Evolutionary conservation across 805 yeast species (phyloP), one percentile per base, ranked within the genome.

Genomic region (Saturnispora saitoi): DNA sequence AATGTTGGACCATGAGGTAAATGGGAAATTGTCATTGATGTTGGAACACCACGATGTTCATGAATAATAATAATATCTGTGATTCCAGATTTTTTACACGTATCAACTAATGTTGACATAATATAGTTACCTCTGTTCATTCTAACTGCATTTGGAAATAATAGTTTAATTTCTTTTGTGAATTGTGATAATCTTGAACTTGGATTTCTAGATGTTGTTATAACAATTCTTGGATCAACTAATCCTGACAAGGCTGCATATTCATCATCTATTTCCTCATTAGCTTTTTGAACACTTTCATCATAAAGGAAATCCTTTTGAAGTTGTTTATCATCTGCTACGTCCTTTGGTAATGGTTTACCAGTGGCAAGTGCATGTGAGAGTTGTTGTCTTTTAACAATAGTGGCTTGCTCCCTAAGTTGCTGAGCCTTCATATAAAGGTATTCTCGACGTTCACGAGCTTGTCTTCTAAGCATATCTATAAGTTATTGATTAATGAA

Each of bases 1-100:
- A 93, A 95, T 2, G 97, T 86, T 17, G 99, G 99, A 0, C 99
- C 99, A 63, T 93, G 96, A 4, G 99, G 99, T 65, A 93, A 86
- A 71, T 93, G 99, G 31, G 93, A 83, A 26, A 93, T 70, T 1
- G 98, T 91, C 51, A 93, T 60, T 1, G 96, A 86, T 0, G 96
- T 90, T 46, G 99, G 99, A 0, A 87, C 91, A 77, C 99, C 99
- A 68, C 99, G 77, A 67, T 93, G 99, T 64, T 93, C 99, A 64
- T 93, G 98, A 20, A 93, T 68, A 3, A 93, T 75, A 22, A 93
- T 71, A 56, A 93, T 68, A 64, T 93, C 99, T 1, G 93, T 83
- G 9, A 91, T 80, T 15, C 85, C 86, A 0, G 91, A 80, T 36
- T 56, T 57, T 51, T 84, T 77, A 66, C 97, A 89, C 1, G 95